Conservation (phyloP, 352 stramenopile species). For the Pythium diclinum region DNA sequence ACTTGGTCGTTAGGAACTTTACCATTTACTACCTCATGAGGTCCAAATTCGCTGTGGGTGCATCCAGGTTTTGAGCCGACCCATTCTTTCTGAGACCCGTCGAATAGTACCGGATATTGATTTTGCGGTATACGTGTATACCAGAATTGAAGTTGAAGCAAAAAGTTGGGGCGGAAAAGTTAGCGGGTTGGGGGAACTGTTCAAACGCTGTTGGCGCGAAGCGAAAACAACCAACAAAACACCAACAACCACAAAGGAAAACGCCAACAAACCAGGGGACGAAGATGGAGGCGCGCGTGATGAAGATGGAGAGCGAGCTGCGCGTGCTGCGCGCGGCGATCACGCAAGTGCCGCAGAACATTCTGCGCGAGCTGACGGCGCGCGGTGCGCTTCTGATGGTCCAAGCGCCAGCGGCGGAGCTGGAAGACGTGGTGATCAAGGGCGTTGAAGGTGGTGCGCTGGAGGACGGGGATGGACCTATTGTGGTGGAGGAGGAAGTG, state of each 20-base stretch:
- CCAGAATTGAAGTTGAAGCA: conserved; percentile 3
- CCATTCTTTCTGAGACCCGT: neutral
- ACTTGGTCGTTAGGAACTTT: neutral
- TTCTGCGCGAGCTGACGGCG: conserved; percentile 11
- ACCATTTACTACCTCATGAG: neutral
- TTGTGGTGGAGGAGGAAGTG: conserved; percentile 1
- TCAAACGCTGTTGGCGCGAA: neutral
- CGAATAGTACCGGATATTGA: neutral
- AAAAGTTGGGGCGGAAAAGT: conserved; percentile 5
- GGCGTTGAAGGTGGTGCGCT: neutral
- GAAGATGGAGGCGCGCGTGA: conserved; percentile 13
- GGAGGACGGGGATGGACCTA: neutral
- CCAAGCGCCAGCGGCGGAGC: neutral
- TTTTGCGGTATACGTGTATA: neutral
- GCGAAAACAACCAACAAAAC: neutral
- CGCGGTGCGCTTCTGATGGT: conserved; percentile 20
- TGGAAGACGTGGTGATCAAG: conserved; percentile 6
- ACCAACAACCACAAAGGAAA: neutral
- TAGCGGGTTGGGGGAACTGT: neutral
- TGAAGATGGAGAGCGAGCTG: conserved; percentile 21
- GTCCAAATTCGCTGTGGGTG: too few relatives aligned
- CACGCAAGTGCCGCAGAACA: conserved; percentile 5
- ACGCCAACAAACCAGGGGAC: neutral
- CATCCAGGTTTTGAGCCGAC: too few relatives aligned
- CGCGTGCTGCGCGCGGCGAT: conserved; percentile 9